These are phyloP conservation scores for Lophiotrema nucula DNA, from an alignment of 495 filamentous ascomycete genomes.

Conservation along the genomic window DNA sequence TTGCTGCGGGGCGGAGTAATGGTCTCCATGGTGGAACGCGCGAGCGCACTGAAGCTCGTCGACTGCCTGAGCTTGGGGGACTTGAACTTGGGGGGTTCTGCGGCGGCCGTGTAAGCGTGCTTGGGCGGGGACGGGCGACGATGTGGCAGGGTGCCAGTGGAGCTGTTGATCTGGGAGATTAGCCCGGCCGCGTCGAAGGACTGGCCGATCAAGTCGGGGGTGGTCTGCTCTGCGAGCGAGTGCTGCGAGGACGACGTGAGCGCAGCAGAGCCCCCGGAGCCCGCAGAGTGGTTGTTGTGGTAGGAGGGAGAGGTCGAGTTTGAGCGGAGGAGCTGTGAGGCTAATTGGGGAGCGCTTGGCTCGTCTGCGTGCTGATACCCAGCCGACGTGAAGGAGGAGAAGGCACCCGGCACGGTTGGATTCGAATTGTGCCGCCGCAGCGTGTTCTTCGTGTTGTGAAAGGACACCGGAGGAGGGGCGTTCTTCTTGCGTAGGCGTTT, in stretches of 20 bases:
- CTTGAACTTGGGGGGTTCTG: slow-evolving; percentile 1
- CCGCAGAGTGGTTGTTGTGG: neutral
- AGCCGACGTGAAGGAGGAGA: slow-evolving; percentile 22
- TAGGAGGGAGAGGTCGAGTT: neutral
- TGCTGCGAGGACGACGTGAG: slow-evolving; percentile 1
- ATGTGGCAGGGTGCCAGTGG: neutral
- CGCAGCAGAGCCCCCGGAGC: neutral
- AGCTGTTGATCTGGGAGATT: slow-evolving; percentile 23
- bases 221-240: slow-evolving; percentile 9
- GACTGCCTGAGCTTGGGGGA: slow-evolving; percentile 70
- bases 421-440: slow-evolving; percentile 23
- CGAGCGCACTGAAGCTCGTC: slow-evolving; percentile 67
- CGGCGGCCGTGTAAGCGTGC: slow-evolving; percentile 23
- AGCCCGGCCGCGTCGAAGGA: slow-evolving; percentile 18
- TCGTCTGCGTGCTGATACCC: neutral
- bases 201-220: slow-evolving; percentile 31
- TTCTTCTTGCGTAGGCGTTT: neutral
- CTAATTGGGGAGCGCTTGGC: neutral
- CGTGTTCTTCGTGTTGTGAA: slow-evolving; percentile 12
- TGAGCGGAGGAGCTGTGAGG: neutral
- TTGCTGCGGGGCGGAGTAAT: slow-evolving; percentile 51
- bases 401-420: too few relatives aligned
- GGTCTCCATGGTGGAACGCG: slow-evolving; percentile 58
- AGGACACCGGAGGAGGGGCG: slow-evolving; percentile 9
- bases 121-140: neutral